phyloP scores from a whole-genome alignment of 2,329 filamentous ascomycete genomes.

The Boeremia exigua region DNA sequence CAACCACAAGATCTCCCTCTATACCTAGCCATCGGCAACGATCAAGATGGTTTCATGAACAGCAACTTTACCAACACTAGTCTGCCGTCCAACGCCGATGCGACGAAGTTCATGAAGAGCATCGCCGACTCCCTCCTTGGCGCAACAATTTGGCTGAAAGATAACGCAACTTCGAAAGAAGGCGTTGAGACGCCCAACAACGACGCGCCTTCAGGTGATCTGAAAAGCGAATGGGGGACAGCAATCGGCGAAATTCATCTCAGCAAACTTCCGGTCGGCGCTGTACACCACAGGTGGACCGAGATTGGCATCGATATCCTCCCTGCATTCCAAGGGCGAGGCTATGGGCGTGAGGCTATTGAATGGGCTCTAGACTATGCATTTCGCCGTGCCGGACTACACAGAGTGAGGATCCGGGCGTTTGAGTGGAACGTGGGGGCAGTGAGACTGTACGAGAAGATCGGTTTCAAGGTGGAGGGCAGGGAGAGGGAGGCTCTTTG shows the following conservation, averaged over 20 bases:
- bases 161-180: not conserved
- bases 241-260: constrained; percentile 22
- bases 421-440: constrained; percentile 55
- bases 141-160: constrained; percentile 30
- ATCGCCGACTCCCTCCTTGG: constrained; percentile 27
- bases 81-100: constrained; percentile 23
- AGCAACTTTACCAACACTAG: constrained; percentile 32
- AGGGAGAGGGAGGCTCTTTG: constrained; percentile 52
- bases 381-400: constrained; percentile 54
- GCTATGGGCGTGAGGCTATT: constrained; percentile 58
- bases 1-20: constrained; percentile 26
- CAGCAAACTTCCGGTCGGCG: not conserved
- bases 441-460: constrained; percentile 50
- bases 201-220: not conserved
- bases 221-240: constrained; percentile 14
- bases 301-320: constrained; percentile 51
- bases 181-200: not conserved
- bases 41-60: constrained; percentile 33
- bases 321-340: constrained; percentile 44
- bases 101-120: constrained; percentile 23
- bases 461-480: constrained; percentile 57
- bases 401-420: constrained; percentile 51
- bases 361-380: constrained; percentile 57
- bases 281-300: constrained; percentile 53
- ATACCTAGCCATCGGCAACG: constrained; percentile 33